These are phyloP conservation scores for Saturnispora mendoncae DNA, from an alignment of 805 yeast species.

Conservation along the genomic window DNA sequence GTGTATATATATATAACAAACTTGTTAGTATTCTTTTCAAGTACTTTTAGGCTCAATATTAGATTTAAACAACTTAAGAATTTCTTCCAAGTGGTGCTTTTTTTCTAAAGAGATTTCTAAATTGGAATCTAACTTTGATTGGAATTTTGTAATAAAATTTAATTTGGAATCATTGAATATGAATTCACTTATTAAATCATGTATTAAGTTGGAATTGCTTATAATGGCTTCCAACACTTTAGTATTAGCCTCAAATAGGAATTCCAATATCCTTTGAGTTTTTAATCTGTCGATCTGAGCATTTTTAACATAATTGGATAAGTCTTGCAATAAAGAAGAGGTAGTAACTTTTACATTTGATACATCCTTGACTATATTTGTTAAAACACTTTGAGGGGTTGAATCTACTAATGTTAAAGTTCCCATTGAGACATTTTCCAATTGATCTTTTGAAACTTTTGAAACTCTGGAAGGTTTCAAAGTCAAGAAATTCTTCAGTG, in stretches of 20 bases:
- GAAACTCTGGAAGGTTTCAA: no score
- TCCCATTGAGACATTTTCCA: no score
- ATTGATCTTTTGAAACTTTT: no score
- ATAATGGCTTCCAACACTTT: background rate
- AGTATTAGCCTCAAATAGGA: constrained; percentile 2
- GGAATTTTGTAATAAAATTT: constrained; percentile 1
- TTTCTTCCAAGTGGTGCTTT: background rate
- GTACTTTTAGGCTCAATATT: background rate
- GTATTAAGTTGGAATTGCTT: background rate
- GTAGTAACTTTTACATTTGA: background rate
- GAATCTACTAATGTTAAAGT: no score
- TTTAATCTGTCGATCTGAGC: constrained; percentile 17
- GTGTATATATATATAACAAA: no score
- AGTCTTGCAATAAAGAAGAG: background rate
- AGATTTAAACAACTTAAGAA: background rate
- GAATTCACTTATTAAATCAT: background rate
- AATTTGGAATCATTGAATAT: background rate
- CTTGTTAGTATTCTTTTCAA: no score
- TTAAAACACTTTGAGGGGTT: no score
- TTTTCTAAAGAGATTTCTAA: background rate
- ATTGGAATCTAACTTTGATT: background rate
- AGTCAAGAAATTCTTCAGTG: no score
- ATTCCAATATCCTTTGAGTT: constrained; percentile 12
- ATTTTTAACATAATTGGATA: background rate
- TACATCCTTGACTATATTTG: background rate